These are phyloP conservation scores for Lodderomyces oxycetoniae DNA, from an alignment of 1,139 yeast species.

Conservation along the genomic window DNA sequence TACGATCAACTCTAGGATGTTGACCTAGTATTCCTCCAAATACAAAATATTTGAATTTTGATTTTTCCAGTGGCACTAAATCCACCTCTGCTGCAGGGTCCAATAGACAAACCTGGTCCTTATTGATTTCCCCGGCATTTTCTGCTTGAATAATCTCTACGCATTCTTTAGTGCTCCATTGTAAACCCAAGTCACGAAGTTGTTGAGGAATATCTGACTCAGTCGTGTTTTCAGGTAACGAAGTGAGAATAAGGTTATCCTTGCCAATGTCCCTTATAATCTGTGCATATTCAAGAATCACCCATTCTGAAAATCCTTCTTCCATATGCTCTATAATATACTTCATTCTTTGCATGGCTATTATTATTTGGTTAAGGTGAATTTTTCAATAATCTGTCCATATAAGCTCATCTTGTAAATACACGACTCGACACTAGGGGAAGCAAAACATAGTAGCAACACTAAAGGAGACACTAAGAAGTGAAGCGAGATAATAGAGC, in stretches of 20 bases:
- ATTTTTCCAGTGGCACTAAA: conserved; percentile 63
- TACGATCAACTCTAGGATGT: conserved; percentile 94
- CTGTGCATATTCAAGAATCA: conserved; percentile 75
- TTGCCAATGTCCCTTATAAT: conserved; percentile 79
- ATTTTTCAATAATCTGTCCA: too few species aligned
- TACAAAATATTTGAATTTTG: conserved; percentile 74
- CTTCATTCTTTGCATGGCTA: conserved; percentile 47
- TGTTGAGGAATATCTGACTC: conserved; percentile 60
- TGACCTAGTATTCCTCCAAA: conserved; percentile 97
- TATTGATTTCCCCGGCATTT: conserved; percentile 29
- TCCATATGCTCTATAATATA: conserved; percentile 97
- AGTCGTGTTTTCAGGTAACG: conserved; percentile 63
- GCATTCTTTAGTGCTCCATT: conserved; percentile 79
- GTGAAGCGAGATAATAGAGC: too few species aligned
- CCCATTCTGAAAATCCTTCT: conserved; percentile 96
- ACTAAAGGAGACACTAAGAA: too few species aligned
- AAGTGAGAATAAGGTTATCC: conserved; percentile 70
- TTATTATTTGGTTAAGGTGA: neutral
- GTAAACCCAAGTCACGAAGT: conserved; percentile 59
- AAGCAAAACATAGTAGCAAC: too few species aligned
- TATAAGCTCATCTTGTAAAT: too few species aligned
- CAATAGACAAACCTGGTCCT: conserved; percentile 65
- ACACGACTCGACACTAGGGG: too few species aligned
- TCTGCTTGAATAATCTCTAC: conserved; percentile 31
- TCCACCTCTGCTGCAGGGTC: conserved; percentile 85